Conservation (phyloP, 805 yeast genomes). For the Metschnikowia aberdeeniae region DNA sequence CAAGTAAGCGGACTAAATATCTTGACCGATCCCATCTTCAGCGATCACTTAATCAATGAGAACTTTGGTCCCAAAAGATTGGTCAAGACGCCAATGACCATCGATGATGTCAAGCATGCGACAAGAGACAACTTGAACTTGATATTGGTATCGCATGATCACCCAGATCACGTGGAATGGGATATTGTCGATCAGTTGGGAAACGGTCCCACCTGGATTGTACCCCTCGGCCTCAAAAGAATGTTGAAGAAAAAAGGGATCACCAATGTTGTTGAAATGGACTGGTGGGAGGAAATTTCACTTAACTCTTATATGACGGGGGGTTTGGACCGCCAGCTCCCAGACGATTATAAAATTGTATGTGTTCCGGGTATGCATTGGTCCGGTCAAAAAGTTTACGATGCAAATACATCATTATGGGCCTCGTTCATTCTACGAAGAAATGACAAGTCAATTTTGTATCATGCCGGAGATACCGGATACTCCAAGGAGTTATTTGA, state of each 20-base stretch:
- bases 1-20: constrained; percentile 70
- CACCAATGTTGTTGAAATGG: constrained; percentile 65
- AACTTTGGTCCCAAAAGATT: constrained; percentile 79
- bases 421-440: constrained; percentile 74
- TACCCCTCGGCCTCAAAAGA: constrained; percentile 72
- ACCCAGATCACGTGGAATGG: constrained; percentile 88
- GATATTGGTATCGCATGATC: constrained; percentile 85
- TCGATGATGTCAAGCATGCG: constrained; percentile 49
- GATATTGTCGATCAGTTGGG: constrained; percentile 50
- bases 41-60: constrained; percentile 57
- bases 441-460: constrained; percentile 66
- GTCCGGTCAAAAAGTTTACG: constrained; percentile 84
- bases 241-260: constrained; percentile 59
- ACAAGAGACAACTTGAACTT: constrained; percentile 59
- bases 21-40: constrained; percentile 81
- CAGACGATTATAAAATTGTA: constrained; percentile 67
- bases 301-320: constrained; percentile 36
- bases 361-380: constrained; percentile 97
- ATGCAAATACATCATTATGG: constrained; percentile 82
- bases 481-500: constrained; percentile 70
- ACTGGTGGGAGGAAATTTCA: constrained; percentile 77
- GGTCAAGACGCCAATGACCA: constrained; percentile 66
- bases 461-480: constrained; percentile 96
- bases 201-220: constrained; percentile 72
- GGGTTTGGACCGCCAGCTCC: constrained; percentile 17